Evolutionary conservation across 208 protist genomes (phyloP).

Genomic region (Acanthamoeba divionensis): DNA sequence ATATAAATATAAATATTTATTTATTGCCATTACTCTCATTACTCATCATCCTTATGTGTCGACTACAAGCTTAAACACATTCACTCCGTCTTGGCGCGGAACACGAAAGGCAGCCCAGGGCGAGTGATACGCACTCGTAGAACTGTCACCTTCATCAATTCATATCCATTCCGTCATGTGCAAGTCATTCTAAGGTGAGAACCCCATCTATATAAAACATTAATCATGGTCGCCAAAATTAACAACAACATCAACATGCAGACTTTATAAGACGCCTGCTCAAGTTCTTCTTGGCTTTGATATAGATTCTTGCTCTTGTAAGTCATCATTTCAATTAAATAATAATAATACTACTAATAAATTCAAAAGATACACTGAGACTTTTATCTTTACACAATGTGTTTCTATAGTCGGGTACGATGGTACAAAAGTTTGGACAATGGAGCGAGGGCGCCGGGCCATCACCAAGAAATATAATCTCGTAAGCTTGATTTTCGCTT

Average conservation of each 20-base stretch:
- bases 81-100: conserved; percentile 31
- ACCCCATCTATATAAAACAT: not conserved
- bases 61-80: conserved; percentile 57
- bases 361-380: not conserved
- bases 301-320: conserved; percentile 67
- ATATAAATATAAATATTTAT: not conserved
- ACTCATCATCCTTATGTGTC: not conserved
- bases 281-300: conserved; percentile 75
- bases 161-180: conserved; percentile 60
- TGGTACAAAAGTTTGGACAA: conserved; percentile 61
- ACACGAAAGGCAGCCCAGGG: not conserved
- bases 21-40: not conserved
- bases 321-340: not conserved
- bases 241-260: not conserved
- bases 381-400: not conserved
- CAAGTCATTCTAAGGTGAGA: conserved; percentile 67
- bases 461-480: conserved; percentile 55
- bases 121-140: conserved; percentile 32
- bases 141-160: conserved; percentile 67
- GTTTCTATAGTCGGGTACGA: conserved; percentile 64
- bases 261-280: conserved; percentile 71
- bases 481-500: conserved; percentile 60
- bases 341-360: not conserved
- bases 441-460: conserved; percentile 55
- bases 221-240: not conserved